A percentile compares a stretch with the other conserved stretches of the same genome.
These are phyloP conservation scores for Sugiyamaella sp. DNA, from an alignment of 1,139 yeast genomes.

Conservation along the genomic window DNA sequence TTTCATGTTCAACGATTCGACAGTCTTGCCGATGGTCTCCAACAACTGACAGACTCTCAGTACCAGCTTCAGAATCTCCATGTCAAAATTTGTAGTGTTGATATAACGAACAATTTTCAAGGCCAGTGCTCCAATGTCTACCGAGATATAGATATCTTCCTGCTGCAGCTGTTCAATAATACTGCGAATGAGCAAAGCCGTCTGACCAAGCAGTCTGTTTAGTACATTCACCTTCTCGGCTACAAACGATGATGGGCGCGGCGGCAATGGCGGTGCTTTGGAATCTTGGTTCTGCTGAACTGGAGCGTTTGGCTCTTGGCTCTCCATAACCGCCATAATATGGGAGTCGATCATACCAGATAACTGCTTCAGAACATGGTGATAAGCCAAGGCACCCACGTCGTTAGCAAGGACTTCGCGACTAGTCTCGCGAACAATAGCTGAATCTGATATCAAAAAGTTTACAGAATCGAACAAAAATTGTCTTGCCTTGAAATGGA, in stretches of 20 bases:
- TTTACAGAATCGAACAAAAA: conserved; percentile 34
- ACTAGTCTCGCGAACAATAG: conserved; percentile 49
- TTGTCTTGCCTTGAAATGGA: conserved; percentile 34
- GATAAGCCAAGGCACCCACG: conserved; percentile 49
- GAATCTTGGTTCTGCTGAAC: not conserved
- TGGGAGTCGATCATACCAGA: conserved; percentile 35
- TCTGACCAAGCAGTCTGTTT: conserved; percentile 46
- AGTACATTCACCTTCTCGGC: conserved; percentile 32
- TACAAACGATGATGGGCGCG: conserved; percentile 9
- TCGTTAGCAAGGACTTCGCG: conserved; percentile 53
- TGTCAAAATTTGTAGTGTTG: conserved; percentile 43
- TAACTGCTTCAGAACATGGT: conserved; percentile 43
- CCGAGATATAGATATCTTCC: conserved; percentile 46
- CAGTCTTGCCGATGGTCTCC: conserved; percentile 53
- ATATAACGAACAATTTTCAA: conserved; percentile 42
- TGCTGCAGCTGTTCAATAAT: conserved; percentile 48
- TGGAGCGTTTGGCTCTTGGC: not conserved
- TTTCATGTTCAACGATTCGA: conserved; percentile 39
- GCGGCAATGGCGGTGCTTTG: conserved; percentile 12
- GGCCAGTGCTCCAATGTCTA: conserved; percentile 47
- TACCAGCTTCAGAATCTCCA: conserved; percentile 52
- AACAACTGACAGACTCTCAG: conserved; percentile 62
- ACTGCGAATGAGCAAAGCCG: conserved; percentile 47
- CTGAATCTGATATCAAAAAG: conserved; percentile 32
- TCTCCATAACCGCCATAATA: conserved; percentile 25